These are phyloP conservation scores for Triticum timopheevii DNA, from an alignment of 176 grass and related monocot species.

Conservation along the genomic window DNA sequence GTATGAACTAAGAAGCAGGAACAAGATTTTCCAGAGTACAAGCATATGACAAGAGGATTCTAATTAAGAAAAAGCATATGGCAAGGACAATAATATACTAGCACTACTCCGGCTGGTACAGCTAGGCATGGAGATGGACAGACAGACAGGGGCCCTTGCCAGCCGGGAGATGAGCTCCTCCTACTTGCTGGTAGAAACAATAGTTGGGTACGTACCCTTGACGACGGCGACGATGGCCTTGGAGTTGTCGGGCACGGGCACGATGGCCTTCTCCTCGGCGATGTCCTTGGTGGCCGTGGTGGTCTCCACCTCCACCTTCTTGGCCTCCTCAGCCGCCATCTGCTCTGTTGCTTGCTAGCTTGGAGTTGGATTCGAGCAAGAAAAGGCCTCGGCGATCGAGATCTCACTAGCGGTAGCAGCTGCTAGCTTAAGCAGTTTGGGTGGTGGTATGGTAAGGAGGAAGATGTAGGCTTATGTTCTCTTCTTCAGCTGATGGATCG, in stretches of 20 bases:
- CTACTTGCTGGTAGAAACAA: too few species aligned
- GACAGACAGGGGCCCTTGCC: background rate
- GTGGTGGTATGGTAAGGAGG: background rate
- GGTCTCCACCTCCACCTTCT: slow-evolving; percentile 57
- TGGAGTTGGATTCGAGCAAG: background rate
- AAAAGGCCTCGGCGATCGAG: background rate
- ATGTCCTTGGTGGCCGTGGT: slow-evolving; percentile 50
- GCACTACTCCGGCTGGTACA: background rate
- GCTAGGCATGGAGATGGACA: background rate
- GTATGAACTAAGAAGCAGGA: background rate
- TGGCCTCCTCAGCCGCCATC: slow-evolving; percentile 36
- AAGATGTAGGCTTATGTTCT: background rate
- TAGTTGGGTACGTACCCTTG: slow-evolving; percentile 24
- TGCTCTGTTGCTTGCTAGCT: background rate
- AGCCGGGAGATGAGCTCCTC: background rate
- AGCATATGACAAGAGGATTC: background rate
- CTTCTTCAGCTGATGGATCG: background rate
- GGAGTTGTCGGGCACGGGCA: slow-evolving; percentile 40
- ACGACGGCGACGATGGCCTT: slow-evolving; percentile 44
- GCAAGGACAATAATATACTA: background rate
- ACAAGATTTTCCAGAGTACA: background rate
- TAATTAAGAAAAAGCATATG: background rate
- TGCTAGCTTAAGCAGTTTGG: background rate
- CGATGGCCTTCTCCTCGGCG: slow-evolving; percentile 55
- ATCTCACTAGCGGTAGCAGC: background rate